Base-by-base conservation (phyloP, 306 rosid species). In the Pyrus bretschneideri region DNA sequence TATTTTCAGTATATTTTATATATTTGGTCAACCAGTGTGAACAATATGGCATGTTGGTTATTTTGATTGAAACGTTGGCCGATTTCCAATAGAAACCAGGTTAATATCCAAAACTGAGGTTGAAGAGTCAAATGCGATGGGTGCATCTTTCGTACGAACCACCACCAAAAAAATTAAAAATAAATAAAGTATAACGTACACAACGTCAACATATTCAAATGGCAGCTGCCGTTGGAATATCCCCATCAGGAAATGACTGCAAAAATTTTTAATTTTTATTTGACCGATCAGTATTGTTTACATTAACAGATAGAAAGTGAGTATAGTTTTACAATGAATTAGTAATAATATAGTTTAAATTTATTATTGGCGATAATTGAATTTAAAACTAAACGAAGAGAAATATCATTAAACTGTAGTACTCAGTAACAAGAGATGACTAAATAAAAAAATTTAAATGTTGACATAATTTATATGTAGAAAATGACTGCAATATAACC, bases 31-130 rank as follows among this genome's bases (percentile, higher is more conserved):
- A 40, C 44, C 3, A 9, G 44, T 40, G 11, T 40, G 44, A 9
- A 4, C 9, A 6, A 8, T 64, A 49, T 75, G 78, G 78, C 71
- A 75, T n/a, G 23, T 64, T 75, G 6, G 64, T 75, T 75, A 64
- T 46, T 64, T 64, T 14, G 5, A 17, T 14, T 6, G 14, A 31
- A 21, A 64, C 5, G 4, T 0, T 33, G 63, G 38, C 64, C 25
- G 3, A 11, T 61, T 45, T 4, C 19, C 3, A 15, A 0, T 14
- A 31, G 3, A 27, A 61, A 15, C 65, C 14, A 6, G 25, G 6
- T 14, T 14, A 46, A 46, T 25, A 15, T 10, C 65, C 5, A 7
- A 5, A 11, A 13, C 5, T 11, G 2, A 9, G 15, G 33, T 30
- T 74, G 71, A 63, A 74, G 17, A 9, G 51, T 62, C 78, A 15